Evolutionary conservation across 805 yeast species (phyloP).

Genomic region (Saturnispora zaruensis): DNA sequence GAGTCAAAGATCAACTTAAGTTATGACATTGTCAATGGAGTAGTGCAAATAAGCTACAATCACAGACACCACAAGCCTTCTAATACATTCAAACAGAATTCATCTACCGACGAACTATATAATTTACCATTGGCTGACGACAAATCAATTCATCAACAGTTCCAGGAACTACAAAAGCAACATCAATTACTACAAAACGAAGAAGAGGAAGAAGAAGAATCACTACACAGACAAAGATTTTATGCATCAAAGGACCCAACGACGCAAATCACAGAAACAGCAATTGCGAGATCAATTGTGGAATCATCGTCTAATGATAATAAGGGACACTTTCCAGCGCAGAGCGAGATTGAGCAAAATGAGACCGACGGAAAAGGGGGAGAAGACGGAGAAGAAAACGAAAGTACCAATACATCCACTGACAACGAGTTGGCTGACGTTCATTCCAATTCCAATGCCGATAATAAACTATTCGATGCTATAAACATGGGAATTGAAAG

Average conservation of each 20-base stretch:
- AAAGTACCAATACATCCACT: background rate
- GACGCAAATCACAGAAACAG: constrained; percentile 7
- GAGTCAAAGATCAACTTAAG: constrained; percentile 32
- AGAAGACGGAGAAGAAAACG: background rate
- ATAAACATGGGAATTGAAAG: constrained; percentile 1
- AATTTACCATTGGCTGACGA: constrained; percentile 1
- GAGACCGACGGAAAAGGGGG: background rate
- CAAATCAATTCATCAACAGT: constrained; percentile 9
- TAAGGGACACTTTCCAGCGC: background rate
- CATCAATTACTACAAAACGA: constrained; percentile 8
- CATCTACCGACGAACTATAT: constrained; percentile 1
- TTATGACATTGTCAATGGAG: constrained; percentile 33
- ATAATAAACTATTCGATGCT: constrained; percentile 1
- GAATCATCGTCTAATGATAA: constrained; percentile 3
- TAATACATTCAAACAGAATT: background rate
- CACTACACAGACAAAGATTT: background rate
- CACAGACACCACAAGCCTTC: constrained; percentile 35
- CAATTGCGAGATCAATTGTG: constrained; percentile 11
- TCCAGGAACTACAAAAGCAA: constrained; percentile 7
- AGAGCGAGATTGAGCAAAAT: background rate
- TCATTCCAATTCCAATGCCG: background rate
- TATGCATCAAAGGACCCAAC: background rate
- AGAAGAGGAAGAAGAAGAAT: constrained; percentile 5
- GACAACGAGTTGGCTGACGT: background rate
- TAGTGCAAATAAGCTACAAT: constrained; percentile 29